Evolutionary conservation across 345 rosid species (phyloP), one percentile per base, ranked within the genome.

Genomic region (Lagerstroemia speciosa): DNA sequence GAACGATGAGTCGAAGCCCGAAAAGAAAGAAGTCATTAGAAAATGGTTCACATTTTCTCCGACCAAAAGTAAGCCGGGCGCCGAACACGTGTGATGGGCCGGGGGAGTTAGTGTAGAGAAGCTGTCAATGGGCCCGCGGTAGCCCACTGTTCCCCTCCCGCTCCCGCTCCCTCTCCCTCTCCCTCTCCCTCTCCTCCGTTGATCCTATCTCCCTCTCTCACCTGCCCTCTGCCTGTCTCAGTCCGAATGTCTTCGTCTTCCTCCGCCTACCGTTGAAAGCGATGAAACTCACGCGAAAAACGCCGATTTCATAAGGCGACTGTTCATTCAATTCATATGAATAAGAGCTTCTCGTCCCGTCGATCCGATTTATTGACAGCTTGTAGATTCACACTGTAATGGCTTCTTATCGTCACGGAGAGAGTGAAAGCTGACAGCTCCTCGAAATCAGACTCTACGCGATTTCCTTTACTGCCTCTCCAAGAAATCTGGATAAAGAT

Each of bases 11-110:
- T n/a, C n/a, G n/a, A n/a, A n/a, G n/a, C n/a, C n/a, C n/a, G n/a
- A n/a, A n/a, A n/a, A n/a, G n/a, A n/a, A n/a, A n/a, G n/a, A n/a
- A n/a, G n/a, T n/a, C n/a, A n/a, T n/a, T n/a, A n/a, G n/a, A n/a
- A n/a, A n/a, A n/a, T n/a, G n/a, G n/a, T n/a, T n/a, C n/a, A 43
- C 19, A 43, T 43, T 36, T 36, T 9, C 38, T 36, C 38, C 38
- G 38, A 36, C 38, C 1, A 36, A 36, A 36, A 36, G 38, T 36
- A 36, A 4, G 38, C 38, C 38, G 46, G 46, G 10, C 46, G 60
- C 48, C 70, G 70, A 67, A 52, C 63, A 53, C 70, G 63, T 53
- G 70, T 36, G 29, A 26, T 60, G 8, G 12, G 63, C n/a, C 19
- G 2, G 46, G 16, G 66, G 66, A 24, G 26, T n/a, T 41, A 3